These are phyloP conservation scores for Psilocybe azurescens DNA, from an alignment of 768 basidiomycete genomes.

Conservation along the genomic window DNA sequence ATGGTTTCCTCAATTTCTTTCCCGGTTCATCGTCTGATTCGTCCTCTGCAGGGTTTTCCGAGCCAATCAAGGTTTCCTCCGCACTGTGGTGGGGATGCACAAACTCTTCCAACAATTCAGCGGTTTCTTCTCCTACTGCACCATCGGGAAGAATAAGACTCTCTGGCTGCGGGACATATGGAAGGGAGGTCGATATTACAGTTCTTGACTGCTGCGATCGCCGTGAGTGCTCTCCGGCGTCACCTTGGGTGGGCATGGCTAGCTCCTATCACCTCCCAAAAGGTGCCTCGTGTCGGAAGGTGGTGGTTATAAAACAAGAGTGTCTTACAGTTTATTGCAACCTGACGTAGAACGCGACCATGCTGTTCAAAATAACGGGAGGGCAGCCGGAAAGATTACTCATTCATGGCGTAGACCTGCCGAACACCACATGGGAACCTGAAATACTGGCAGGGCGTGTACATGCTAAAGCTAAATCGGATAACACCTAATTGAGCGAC, in stretches of 20 bases:
- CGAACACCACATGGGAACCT: not conserved
- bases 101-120: conserved; percentile 52
- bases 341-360: not conserved
- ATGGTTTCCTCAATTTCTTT: conserved; percentile 49
- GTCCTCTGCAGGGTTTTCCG: conserved; percentile 4
- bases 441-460: not conserved
- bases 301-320: not conserved
- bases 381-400: conserved; percentile 5
- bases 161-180: conserved; percentile 37
- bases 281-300: not conserved
- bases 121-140: conserved; percentile 47
- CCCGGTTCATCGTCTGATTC: conserved; percentile 25
- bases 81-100: conserved; percentile 42
- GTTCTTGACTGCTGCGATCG: conserved; percentile 4
- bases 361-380: not conserved
- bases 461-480: conserved; percentile 1
- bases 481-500: conserved; percentile 17
- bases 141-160: conserved; percentile 49
- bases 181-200: conserved; percentile 16
- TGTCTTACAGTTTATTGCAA: not conserved
- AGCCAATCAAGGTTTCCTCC: conserved; percentile 33
- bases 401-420: conserved; percentile 3
- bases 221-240: not conserved
- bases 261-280: not conserved
- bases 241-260: conserved; percentile 4